Evolutionary conservation across 805 yeast genomes (phyloP), one percentile per base, ranked within the genome.

Genomic region (Candida glaebosa): DNA sequence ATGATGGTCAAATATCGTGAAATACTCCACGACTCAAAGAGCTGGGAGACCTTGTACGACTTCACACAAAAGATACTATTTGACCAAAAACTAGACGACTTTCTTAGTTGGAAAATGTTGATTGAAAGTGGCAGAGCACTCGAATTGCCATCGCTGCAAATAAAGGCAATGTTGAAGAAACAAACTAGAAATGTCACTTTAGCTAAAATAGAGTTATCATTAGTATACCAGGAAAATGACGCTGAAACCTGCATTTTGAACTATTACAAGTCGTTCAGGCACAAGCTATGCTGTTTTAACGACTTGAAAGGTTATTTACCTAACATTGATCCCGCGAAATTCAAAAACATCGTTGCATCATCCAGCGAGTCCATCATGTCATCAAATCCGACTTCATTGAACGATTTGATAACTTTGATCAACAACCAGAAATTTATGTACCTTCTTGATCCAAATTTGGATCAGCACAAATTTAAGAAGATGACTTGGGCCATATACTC

Each of bases 61-160:
- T 63, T 65, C 44, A 62, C 79, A 35, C 32, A 55, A 4, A 44
- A 52, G 3, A 67, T 78, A 10, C 57, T 88, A 25, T 63, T 71
- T 14, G 65, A 62, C 3, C 62, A 73, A 18, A 58, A 69, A 7
- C 73, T 84, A 41, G 88, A 90, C 58, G 96, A 89, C 57, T 90
- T 79, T 69, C 76, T 78, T 42, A 78, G 88, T 30, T 87, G 95
- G 87, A 76, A 79, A 48, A 63, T 69, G 14, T 60, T 76, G 38
- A 70, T 78, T 16, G 62, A 67, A 34, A 64, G 89, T 2, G 70
- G 73, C 0, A 51, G 54, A 15, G 50, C 70, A 18, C 47, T 73
- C 17, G 60, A 52, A 9, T 51, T 59, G 40, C 38, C 61, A 2
- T 61, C 60, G 8, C 71, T 66, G 2, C 58, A 75, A 1, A 22